Conservation (phyloP, 176 grass and related monocot species). For the Leersia perrieri region DNA sequence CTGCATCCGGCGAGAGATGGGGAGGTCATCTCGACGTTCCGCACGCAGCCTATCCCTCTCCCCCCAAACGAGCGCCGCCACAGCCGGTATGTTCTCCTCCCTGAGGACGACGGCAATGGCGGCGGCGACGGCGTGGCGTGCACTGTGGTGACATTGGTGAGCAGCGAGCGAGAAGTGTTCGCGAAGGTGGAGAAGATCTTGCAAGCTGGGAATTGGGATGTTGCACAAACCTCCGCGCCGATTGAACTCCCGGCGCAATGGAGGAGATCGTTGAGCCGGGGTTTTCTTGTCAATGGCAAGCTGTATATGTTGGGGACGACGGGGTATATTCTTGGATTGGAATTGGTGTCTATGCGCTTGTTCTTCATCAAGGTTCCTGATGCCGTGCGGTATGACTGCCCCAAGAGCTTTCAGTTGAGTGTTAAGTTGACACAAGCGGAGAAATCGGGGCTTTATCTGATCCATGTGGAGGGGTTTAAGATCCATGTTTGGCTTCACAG, state of each 20-base stretch:
- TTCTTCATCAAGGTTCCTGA: constrained; percentile 7
- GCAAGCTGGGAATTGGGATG: not conserved
- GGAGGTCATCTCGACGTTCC: not conserved
- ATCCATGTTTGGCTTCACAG: not conserved
- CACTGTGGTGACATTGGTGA: not conserved
- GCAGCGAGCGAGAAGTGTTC: not conserved
- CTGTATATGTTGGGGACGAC: constrained; percentile 6
- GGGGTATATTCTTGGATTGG: constrained; percentile 8
- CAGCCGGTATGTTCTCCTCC: not conserved
- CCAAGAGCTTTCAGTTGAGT: not conserved
- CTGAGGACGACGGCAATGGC: not conserved
- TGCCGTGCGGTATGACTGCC: not conserved
- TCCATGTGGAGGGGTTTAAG: not conserved
- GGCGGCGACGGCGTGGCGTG: not conserved
- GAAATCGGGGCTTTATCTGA: constrained; percentile 2
- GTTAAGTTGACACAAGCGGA: not conserved
- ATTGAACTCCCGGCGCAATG: not conserved
- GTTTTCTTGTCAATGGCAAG: constrained; percentile 2
- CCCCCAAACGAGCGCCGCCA: not conserved
- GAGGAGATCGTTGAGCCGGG: not conserved
- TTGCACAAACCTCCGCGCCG: not conserved
- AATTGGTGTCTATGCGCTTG: not conserved
- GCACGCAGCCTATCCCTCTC: not conserved
- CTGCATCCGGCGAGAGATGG: not conserved
- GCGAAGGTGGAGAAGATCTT: not conserved